phyloP scores from a whole-genome alignment of 1,284 basidiomycete genomes.

The Microbotryomycetes sp. region DNA sequence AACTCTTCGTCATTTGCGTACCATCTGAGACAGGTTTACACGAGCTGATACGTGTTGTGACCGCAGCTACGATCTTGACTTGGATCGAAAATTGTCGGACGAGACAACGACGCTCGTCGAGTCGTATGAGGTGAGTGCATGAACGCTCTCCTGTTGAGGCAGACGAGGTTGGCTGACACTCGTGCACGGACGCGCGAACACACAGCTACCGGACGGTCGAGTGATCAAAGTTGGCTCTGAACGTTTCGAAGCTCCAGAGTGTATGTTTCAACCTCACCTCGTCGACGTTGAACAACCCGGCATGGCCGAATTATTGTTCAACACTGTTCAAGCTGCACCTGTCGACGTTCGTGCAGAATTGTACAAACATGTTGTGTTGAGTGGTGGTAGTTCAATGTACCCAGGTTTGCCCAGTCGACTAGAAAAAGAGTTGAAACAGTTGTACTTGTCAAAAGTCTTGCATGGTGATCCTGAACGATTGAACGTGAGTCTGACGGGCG shows the following conservation, averaged over 20 bases:
- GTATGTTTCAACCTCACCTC: slow-evolving; percentile 99
- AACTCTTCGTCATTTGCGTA: neutral
- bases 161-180: neutral
- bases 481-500: slow-evolving; percentile 57
- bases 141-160: neutral
- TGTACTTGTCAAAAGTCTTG: slow-evolving; percentile 86
- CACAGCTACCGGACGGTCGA: slow-evolving; percentile 87
- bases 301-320: slow-evolving; percentile 95
- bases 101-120: slow-evolving; percentile 96
- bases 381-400: slow-evolving; percentile 97
- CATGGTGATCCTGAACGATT: slow-evolving; percentile 75
- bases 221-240: slow-evolving; percentile 96
- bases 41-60: neutral
- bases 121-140: slow-evolving; percentile 71
- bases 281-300: slow-evolving; percentile 97
- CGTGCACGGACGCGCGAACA: too few species aligned
- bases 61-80: slow-evolving; percentile 84
- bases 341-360: slow-evolving; percentile 85
- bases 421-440: slow-evolving; percentile 99
- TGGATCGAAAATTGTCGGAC: slow-evolving; percentile 87
- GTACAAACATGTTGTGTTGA: slow-evolving; percentile 97
- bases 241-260: slow-evolving; percentile 99
- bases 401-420: slow-evolving; percentile 91
- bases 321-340: slow-evolving; percentile 87
- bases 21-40: neutral